Base-by-base conservation (phyloP, 2,329 filamentous ascomycete species). In the Exophiala lecanii-corni region DNA sequence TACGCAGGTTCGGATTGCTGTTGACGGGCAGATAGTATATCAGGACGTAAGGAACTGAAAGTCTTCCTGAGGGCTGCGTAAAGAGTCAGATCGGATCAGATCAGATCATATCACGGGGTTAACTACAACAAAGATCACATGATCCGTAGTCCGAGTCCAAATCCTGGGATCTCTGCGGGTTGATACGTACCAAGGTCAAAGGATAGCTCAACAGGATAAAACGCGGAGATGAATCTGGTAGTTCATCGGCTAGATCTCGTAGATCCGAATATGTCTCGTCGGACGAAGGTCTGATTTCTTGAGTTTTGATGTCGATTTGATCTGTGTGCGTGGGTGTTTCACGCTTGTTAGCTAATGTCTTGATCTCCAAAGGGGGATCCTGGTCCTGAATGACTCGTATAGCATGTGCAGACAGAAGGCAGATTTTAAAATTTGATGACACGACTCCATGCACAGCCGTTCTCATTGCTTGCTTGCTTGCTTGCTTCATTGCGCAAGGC, bases 1-100 rank as follows among this genome's bases (percentile, higher is more conserved):
- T 97, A 55, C 87, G 81, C 60, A 85, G 72, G 60, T 89, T 86
- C 55, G 76, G 79, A 63, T 94, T 96, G 69, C 87, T 92, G 36
- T 91, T 96, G 39, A 83, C 84, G 5, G 92, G 92, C 16, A 97
- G 80, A 69, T 95, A 97, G 72, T 94, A 96, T 16, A 98, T 70
- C 62, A 97, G 79, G 35, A 96, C 88, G 63, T 98, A 98, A 7
- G 92, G 92, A 2, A 95, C 89, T 4, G 87, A 85, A 32, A 89
- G 66, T 19, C 92, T 82, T 43, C 92, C 92, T 39, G 86, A 89
- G 33, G 81, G 72, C 87, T 94, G 53, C 41, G 3, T 33, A 25
- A 12, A 31, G 19, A 21, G 2, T n/a, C 12, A 31, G 5, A 28
- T n/a, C n/a, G n/a, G n/a, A n/a, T n/a, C n/a, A n/a, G n/a, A n/a